These are phyloP conservation scores for Leptographium galeiforme DNA, from an alignment of 2,329 filamentous ascomycete genomes.

Conservation along the genomic window DNA sequence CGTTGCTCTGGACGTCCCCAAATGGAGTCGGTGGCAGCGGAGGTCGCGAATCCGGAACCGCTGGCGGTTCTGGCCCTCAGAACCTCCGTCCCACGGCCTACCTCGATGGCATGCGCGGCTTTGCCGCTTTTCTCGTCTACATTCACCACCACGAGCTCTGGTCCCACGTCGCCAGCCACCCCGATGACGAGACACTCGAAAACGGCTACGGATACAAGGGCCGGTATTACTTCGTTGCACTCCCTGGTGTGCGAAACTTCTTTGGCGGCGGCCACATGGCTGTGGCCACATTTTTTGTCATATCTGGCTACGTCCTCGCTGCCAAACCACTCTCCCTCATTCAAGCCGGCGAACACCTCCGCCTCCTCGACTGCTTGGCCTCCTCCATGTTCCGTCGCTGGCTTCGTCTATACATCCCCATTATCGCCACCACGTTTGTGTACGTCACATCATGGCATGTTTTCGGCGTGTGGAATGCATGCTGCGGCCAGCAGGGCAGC, in stretches of 20 bases:
- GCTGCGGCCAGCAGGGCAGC: conserved; percentile 23
- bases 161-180: conserved; percentile 28
- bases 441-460: conserved; percentile 40
- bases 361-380: conserved; percentile 28
- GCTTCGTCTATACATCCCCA: conserved; percentile 34
- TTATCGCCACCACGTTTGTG: conserved; percentile 40
- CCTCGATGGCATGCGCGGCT: conserved; percentile 52
- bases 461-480: conserved; percentile 30
- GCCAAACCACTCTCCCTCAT: conserved; percentile 34
- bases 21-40: not conserved
- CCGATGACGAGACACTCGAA: conserved; percentile 29
- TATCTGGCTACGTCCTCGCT: conserved; percentile 39
- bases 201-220: conserved; percentile 37
- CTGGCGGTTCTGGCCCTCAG: conserved; percentile 17
- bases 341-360: conserved; percentile 25
- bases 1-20: conserved; percentile 13
- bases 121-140: conserved; percentile 54
- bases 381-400: conserved; percentile 36
- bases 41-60: not conserved
- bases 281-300: conserved; percentile 37
- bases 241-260: conserved; percentile 46
- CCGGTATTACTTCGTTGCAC: conserved; percentile 32
- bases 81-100: conserved; percentile 41
- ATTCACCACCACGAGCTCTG: conserved; percentile 46
- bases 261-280: conserved; percentile 50